Evolutionary conservation across 768 basidiomycete species (phyloP), one percentile per base, ranked within the genome.

Genomic region (Mycena olivaceomarginata): DNA sequence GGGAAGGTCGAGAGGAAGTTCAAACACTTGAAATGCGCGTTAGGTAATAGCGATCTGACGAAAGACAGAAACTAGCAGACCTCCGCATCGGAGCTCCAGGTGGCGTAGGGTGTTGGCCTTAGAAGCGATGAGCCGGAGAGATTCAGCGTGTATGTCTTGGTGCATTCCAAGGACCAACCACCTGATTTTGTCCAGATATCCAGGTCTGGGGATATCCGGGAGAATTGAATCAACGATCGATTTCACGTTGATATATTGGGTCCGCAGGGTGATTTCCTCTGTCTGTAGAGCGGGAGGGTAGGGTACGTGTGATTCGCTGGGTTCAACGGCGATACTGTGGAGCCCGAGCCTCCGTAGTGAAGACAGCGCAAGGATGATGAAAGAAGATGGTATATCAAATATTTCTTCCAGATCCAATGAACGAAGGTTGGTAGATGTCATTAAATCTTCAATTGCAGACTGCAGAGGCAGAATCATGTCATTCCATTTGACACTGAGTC

Each of bases 51-150:
- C 7, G 16, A 9, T 41, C 10, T 2, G 37, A 20, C 8, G 22
- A 9, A 43, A 53, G n/a, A 53, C n/a, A 11, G n/a, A 63, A 11
- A 63, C 62, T 4, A 31, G 31, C 31, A 22, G 40, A 63, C 62
- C 62, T 63, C 62, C 62, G 6, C 62, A 63, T n/a, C 41, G 62
- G 62, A 63, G 62, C 20, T 63, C 40, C n/a, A 63, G 62, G 43
- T 43, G 20, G 40, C 62, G 62, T 11, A 63, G 5, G 41, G 7
- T n/a, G 20, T 5, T 63, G 22, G 62, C n/a, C 9, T n/a, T 12
- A 5, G 62, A 9, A 22, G 10, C 4, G 20, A 63, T 41, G 40
- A 63, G 62, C 40, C 62, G 40, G 1, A 43, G 40, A 10, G 62
- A 41, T 11, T 63, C 18, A 11, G 5, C 8, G 3, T 22, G 39